Base-by-base conservation (phyloP, 768 basidiomycete genomes). In the Podaxis carcinomalis region DNA sequence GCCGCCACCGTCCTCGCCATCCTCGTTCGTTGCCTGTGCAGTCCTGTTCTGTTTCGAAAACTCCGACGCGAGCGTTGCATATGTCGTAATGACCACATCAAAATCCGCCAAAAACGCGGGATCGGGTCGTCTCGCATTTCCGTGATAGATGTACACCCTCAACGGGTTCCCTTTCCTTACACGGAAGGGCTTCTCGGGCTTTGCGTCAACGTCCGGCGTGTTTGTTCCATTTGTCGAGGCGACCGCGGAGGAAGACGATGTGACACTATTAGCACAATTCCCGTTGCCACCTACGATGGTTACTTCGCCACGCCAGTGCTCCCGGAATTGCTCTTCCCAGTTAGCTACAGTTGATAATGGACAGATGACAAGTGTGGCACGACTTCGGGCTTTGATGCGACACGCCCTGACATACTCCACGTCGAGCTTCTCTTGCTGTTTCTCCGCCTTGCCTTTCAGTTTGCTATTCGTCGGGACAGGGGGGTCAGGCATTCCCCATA, bases 311-410 rank as follows among this genome's bases (percentile, higher is more conserved):
- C 83, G 84, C 95, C 95, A 98, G 72, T 99, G 97, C 70, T 99
- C 97, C 61, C 90, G 85, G 69, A 99, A 93, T 73, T 99, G 97
- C 59, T 96, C 93, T 75, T 99, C 97, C 97, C 97, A 99, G 69
- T 98, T 98, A 51, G 92, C 87, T 1, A 99, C 94, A 4, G 97
- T 99, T 10, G 93, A 95, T 39, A 99, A 80, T 5, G 97, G 97
- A 68, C 97, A 98, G 28, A 99, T 83, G 67, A 99, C 93, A n/a
- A 99, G 77, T 5, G 97, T 98, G 19, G 90, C 97, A 36, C 94
- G 86, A 67, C 90, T 92, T 66, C 86, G 89, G 37, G 81, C 77
- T 73, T 93, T 95, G 68, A 96, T 88, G 36, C 90, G 84, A 65
- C 86, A 87, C 14, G 82, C 82, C 54, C 94, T 81, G 3, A 78